phyloP scores from a whole-genome alignment of 1,284 basidiomycete genomes.

The Ganoderma meredithae region DNA sequence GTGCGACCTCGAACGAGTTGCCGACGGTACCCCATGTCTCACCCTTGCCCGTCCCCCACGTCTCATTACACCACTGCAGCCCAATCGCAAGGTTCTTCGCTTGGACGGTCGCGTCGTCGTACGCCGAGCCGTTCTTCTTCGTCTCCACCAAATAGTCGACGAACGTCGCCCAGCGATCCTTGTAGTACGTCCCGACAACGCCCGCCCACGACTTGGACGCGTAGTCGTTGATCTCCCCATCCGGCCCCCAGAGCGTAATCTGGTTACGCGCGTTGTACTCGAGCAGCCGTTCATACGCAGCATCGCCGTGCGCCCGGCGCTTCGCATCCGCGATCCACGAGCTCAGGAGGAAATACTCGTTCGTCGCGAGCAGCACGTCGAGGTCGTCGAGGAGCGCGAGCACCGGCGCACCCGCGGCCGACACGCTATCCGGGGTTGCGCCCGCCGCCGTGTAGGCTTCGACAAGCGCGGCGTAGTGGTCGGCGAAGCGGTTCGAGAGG shows the following conservation, averaged over 20 bases:
- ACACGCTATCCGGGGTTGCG: conserved; percentile 34
- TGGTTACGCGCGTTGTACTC: conserved; percentile 53
- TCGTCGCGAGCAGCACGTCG: conserved; percentile 46
- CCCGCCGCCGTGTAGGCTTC: conserved; percentile 38
- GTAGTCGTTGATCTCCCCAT: conserved; percentile 52
- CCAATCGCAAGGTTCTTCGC: conserved; percentile 44
- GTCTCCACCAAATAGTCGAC: conserved; percentile 43
- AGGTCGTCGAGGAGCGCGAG: conserved; percentile 45
- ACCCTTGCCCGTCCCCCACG: conserved; percentile 36
- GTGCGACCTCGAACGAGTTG: conserved; percentile 39
- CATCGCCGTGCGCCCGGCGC: conserved; percentile 38
- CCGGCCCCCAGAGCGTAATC: conserved; percentile 54
- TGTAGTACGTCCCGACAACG: conserved; percentile 49
- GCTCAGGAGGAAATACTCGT: conserved; percentile 46
- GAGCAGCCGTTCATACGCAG: conserved; percentile 46
- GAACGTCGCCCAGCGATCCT: conserved; percentile 47
- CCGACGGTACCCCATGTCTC: conserved; percentile 39
- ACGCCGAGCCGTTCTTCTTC: conserved; percentile 41
- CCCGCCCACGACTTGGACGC: conserved; percentile 56
- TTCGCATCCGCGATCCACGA: conserved; percentile 48
- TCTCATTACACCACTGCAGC: conserved; percentile 40
- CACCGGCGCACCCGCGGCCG: conserved; percentile 38
- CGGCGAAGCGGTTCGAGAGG: conserved; percentile 50
- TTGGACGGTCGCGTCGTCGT: conserved; percentile 39
- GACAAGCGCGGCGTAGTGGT: conserved; percentile 44